A percentile compares a stretch with the other conserved stretches of the same genome.
Conservation (phyloP, 2,329 filamentous ascomycete species). For the Rhexocercosporidium sp. region DNA sequence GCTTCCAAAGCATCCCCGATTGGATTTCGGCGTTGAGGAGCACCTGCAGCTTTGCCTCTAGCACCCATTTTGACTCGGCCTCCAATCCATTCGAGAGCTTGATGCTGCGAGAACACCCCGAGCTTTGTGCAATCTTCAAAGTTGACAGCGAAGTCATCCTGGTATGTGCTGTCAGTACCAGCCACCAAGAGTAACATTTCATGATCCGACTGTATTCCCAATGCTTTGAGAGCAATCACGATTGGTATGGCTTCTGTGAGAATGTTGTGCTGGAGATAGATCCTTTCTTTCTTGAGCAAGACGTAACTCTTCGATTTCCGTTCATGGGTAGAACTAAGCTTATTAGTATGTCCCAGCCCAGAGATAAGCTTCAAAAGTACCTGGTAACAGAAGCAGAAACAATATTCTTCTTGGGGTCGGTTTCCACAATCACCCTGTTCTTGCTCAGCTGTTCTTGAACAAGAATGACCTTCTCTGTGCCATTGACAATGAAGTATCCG, state of each 20-base stretch:
- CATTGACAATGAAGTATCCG: constrained; percentile 97
- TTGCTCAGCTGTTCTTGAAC: constrained; percentile 99
- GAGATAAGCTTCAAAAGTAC: constrained; percentile 40
- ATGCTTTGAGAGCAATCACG: constrained; percentile 88
- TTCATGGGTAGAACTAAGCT: constrained; percentile 86
- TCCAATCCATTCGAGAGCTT: constrained; percentile 93
- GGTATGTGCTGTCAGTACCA: constrained; percentile 84
- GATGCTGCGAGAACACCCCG: constrained; percentile 89
- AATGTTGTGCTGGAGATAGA: constrained; percentile 91
- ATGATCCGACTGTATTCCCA: constrained; percentile 92
- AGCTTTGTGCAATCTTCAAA: constrained; percentile 89
- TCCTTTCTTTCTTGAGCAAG: constrained; percentile 88
- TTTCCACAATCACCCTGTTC: constrained; percentile 97
- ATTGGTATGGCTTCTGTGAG: constrained; percentile 94
- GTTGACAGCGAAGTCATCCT: constrained; percentile 94
- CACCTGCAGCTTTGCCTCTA: constrained; percentile 56
- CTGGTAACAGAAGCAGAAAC: constrained; percentile 93
- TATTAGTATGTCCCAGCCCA: constrained; percentile 19
- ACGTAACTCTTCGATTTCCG: constrained; percentile 98
- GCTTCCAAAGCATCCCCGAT: constrained; percentile 93
- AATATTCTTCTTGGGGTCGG: constrained; percentile 87
- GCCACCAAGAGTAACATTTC: constrained; percentile 93
- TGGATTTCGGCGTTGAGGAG: constrained; percentile 71
- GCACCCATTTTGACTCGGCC: constrained; percentile 85
- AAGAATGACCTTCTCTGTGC: constrained; percentile 97